Evolutionary conservation across 192 early-diverging fungal species (phyloP), one percentile per base, ranked within the genome.

Genomic region (Jimgerdemannia lactiflua): DNA sequence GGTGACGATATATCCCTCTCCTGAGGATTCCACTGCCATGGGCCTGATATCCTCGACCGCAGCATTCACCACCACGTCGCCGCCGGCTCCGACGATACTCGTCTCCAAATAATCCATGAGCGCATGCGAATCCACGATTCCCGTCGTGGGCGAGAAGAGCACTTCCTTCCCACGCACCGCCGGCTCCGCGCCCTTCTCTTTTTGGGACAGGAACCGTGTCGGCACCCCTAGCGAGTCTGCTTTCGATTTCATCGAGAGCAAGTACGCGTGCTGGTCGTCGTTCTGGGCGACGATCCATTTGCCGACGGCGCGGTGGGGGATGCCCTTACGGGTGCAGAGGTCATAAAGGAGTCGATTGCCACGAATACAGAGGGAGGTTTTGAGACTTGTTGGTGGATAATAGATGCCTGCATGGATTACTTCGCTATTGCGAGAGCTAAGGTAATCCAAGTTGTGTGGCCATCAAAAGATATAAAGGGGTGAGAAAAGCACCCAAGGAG

Each of bases 371-470:
- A 97, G 81, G 39, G 65, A 69, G 9, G 94, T 94, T 75, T 94
- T 94, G 44, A 95, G 79, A 43, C 90, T 93, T 72, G 89, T 79
- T 14, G 73, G 71, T 2, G 94, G 93, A 65, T 95, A 97, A 82
- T 95, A 94, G 11, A 97, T 81, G 0, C 95, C 95, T 6, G 92
- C 94, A 67, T 97, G 95, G 74, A 97, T 97, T 14, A 97, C 92
- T 77, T 95, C 92, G 72, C 92, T 94, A 85, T 95, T 97, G 14
- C 95, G 79, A 40, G 94, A 92, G 75, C 93, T 90, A 40, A 9
- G 8, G 3, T 72, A 11, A 65, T 18, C 41, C 39, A 4, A 43
- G 63, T 65, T 10, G 41, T 4, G 3, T n/a, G n/a, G n/a, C n/a
- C n/a, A n/a, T n/a, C n/a, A n/a, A n/a, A n/a, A n/a, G 42, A 44